Percentiles rank a stretch among this genome's conserved stretches.
These are phyloP conservation scores for Botryosphaeria dothidea DNA, from an alignment of 2,329 filamentous ascomycete species.

Conservation along the genomic window DNA sequence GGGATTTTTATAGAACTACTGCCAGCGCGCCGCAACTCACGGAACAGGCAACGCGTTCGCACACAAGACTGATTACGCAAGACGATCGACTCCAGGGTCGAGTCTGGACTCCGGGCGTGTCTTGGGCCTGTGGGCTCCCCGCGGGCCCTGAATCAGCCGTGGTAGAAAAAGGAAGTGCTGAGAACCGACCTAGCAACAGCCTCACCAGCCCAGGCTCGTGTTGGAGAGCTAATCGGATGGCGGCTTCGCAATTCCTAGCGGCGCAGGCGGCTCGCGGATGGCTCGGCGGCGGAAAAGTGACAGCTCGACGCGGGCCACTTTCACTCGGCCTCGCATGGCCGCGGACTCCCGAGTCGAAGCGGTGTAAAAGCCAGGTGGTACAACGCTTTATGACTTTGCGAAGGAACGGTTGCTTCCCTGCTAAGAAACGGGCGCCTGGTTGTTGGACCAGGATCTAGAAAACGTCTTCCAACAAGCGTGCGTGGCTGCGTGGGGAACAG, in stretches of 20 bases:
- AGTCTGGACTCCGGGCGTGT: slow-evolving; percentile 5
- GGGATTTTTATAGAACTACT: slow-evolving; percentile 12
- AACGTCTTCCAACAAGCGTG: not conserved
- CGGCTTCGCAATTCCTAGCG: not conserved
- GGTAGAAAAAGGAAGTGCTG: not conserved
- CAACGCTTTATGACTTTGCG: not conserved
- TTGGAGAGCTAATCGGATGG: not conserved
- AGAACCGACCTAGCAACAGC: not conserved
- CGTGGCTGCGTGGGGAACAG: not conserved
- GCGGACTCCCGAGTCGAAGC: not conserved
- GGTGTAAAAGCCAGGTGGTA: not conserved
- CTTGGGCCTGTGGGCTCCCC: slow-evolving; percentile 6
- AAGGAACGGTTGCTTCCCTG: slow-evolving; percentile 1
- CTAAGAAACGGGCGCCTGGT: slow-evolving; percentile 2
- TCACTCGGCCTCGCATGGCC: not conserved
- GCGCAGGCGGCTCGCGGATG: slow-evolving; percentile 11
- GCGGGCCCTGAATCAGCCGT: slow-evolving; percentile 6
- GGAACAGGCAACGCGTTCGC: not conserved
- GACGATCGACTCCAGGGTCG: slow-evolving; percentile 12
- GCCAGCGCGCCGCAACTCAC: not conserved
- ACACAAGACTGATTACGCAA: slow-evolving; percentile 9
- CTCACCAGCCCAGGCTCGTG: slow-evolving; percentile 3
- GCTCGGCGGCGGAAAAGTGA: slow-evolving; percentile 1
- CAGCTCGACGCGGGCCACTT: not conserved
- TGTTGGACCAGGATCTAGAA: not conserved